Evolutionary conservation across 495 filamentous ascomycete species (phyloP), one percentile per base, ranked within the genome.

Genomic region (Entonaema liquescens): DNA sequence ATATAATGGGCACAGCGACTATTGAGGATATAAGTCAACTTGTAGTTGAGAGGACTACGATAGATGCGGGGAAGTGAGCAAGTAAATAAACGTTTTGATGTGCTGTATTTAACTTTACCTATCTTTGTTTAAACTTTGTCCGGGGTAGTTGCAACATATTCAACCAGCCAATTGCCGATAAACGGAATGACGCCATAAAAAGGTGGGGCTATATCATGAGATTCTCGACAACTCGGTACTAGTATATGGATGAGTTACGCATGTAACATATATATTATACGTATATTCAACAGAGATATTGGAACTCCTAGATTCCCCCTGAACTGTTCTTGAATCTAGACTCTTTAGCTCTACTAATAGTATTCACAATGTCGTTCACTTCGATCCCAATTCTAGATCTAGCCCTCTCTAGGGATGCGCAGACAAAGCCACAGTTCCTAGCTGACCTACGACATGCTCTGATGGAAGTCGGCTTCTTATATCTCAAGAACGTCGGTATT

Each of bases 381-480:
- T 83, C 85, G 2, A 88, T 98, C 59, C 95, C 95, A 0, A 84
- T 97, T 60, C 86, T 98, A 15, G 91, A 97, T 77, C 88, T 94
- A 62, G 86, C 92, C 1, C 82, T 88, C 23, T 85, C 91, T 26
- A 78, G 82, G 58, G 81, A 87, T 50, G 79, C 89, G n/a, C 76
- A 81, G 8, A 94, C 92, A 0, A 97, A 97, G 78, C 83, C 90
- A 1, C 74, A 68, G 7, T 98, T 97, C 77, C 83, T 98, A 0
- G 79, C 85, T 0, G 79, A 89, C 11, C 85, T 98, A 13, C 90
- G 91, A 19, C 83, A 92, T 72, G 93, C 94, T 0, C 83, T 98
- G 29, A 86, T 98, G 74, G 91, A 95, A 79, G 93, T 97, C 33
- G 95, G 95, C 4, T 98, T 99, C 76, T 83, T 98, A 61, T 99